These are phyloP conservation scores for Phytophthora hibernalis DNA, from an alignment of 352 stramenopile genomes.

Conservation along the genomic window DNA sequence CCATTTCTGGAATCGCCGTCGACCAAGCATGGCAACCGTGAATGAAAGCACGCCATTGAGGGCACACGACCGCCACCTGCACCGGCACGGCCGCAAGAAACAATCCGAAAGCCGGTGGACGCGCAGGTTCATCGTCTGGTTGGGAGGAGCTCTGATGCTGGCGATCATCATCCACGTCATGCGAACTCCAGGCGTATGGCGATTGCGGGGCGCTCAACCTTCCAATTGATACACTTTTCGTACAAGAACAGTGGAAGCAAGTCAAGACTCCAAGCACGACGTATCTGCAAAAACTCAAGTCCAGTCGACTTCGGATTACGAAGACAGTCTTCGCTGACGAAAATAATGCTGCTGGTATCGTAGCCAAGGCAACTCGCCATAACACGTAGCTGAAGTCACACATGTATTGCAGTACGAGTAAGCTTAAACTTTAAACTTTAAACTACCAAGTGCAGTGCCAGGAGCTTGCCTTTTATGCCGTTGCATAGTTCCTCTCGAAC, in stretches of 20 bases:
- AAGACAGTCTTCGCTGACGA: no score
- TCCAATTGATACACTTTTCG: conserved; percentile 5
- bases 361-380: no score
- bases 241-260: neutral
- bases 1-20: conserved; percentile 50
- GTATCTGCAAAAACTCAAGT: no score
- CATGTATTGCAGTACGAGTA: no score
- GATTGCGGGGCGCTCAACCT: conserved; percentile 13
- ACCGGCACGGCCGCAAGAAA: conserved; percentile 23
- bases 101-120: conserved; percentile 7
- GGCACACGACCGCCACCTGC: conserved; percentile 27
- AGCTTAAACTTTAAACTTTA: no score
- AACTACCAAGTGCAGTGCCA: no score
- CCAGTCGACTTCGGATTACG: neutral
- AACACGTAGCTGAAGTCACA: no score
- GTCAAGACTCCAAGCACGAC: neutral
- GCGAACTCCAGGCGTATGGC: conserved; percentile 6
- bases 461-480: neutral
- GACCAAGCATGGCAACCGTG: conserved; percentile 9
- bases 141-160: conserved; percentile 21
- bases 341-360: no score
- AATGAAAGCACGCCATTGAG: conserved; percentile 29
- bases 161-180: conserved; percentile 34
- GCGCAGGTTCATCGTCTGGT: conserved; percentile 19
- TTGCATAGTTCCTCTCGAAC: conserved; percentile 7